Evolutionary conservation across 495 filamentous ascomycete genomes (phyloP).

Genomic region (Podospora tetraspora): DNA sequence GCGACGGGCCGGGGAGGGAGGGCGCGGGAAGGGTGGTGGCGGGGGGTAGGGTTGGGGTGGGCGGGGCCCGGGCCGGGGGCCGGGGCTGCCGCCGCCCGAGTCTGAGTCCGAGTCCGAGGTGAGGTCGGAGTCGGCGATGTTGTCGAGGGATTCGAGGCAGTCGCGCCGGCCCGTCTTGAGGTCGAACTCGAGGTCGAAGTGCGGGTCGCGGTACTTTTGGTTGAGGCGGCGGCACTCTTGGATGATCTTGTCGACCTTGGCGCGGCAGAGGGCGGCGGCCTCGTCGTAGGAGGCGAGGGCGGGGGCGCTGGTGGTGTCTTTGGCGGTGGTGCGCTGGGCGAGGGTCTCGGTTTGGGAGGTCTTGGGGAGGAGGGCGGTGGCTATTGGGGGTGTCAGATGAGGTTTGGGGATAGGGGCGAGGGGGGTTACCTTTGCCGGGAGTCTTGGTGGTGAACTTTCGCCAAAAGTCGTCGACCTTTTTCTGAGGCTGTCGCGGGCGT

Average conservation of each 20-base stretch:
- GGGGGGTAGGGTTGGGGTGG: not conserved
- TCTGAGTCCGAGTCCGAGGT: constrained; percentile 11
- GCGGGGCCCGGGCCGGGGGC: not conserved
- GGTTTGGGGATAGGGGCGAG: not conserved
- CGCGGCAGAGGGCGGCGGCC: constrained; percentile 61
- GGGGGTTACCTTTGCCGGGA: constrained; percentile 46
- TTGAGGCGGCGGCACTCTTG: constrained; percentile 79
- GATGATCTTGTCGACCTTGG: constrained; percentile 75
- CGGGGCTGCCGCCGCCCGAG: not conserved
- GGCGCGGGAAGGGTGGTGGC: not conserved
- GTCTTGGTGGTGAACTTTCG: constrained; percentile 62
- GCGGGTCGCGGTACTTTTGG: constrained; percentile 81
- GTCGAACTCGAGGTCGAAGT: constrained; percentile 84
- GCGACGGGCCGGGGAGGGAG: not conserved
- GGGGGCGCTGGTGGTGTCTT: constrained; percentile 24
- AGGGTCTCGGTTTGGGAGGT: constrained; percentile 65
- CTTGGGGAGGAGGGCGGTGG: constrained; percentile 66
- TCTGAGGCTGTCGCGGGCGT: constrained; percentile 55
- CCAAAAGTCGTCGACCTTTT: constrained; percentile 74
- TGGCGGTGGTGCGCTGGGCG: constrained; percentile 51
- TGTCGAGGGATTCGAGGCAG: constrained; percentile 58
- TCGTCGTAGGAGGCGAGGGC: constrained; percentile 66
- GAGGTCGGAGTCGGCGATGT: constrained; percentile 18
- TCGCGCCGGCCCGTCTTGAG: constrained; percentile 56
- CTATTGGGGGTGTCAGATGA: constrained; percentile 31